Conservation (phyloP, 176 grass and related monocot species). For the Carex scoparia region DNA sequence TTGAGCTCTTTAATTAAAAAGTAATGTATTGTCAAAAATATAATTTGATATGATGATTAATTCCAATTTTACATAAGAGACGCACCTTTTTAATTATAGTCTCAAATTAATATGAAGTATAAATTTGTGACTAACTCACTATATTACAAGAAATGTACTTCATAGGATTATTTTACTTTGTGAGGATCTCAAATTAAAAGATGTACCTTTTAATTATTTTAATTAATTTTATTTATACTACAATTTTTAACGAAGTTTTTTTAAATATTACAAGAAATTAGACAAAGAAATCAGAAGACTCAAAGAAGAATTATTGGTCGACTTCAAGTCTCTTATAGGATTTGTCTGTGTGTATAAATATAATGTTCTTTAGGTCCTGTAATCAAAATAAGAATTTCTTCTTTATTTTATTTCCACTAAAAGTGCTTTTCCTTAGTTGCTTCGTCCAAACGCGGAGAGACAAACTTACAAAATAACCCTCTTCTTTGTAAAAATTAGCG, state of each 20-base stretch:
- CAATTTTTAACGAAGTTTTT: neutral
- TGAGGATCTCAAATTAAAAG: no score
- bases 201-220: no score
- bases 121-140: neutral
- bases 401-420: constrained; percentile 3
- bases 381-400: neutral
- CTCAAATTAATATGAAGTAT: neutral
- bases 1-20: no score
- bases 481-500: neutral
- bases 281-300: no score
- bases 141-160: neutral
- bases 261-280: neutral
- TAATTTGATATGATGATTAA: no score
- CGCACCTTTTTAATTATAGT: no score
- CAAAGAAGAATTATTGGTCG: no score
- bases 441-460: constrained; percentile 14
- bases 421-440: constrained; percentile 8
- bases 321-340: neutral
- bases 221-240: neutral
- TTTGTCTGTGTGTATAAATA: neutral
- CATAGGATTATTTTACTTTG: no score
- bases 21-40: no score
- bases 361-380: neutral
- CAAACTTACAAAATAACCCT: neutral
- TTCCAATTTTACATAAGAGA: no score